These are phyloP conservation scores for Atractiella rhizophila DNA, from an alignment of 768 basidiomycete species.

Conservation along the genomic window DNA sequence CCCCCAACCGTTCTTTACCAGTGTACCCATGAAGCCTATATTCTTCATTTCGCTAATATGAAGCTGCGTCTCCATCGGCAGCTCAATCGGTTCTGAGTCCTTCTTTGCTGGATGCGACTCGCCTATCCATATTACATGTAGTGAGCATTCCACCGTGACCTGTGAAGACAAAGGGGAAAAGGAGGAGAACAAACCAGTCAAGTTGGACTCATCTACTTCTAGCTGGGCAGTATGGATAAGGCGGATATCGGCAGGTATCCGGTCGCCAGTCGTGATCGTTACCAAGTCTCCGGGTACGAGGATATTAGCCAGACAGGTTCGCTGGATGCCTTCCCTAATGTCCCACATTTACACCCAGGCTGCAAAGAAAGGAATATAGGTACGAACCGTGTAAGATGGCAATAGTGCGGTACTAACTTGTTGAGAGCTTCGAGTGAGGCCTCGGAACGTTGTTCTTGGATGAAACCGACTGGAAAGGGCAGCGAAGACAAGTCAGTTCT, in stretches of 20 bases:
- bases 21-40: slow-evolving; percentile 84
- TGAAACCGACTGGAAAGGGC: slow-evolving; percentile 45
- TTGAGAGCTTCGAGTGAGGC: slow-evolving; percentile 82
- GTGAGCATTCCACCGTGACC: no score
- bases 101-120: slow-evolving; percentile 12
- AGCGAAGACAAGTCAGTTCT: neutral
- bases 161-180: no score
- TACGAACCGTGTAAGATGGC: slow-evolving; percentile 48
- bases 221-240: slow-evolving; percentile 56
- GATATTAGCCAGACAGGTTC: slow-evolving; percentile 77
- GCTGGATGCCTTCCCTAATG: slow-evolving; percentile 33
- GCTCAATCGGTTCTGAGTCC: neutral
- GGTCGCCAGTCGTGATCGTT: slow-evolving; percentile 68
- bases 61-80: slow-evolving; percentile 2
- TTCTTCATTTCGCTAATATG: slow-evolving; percentile 61
- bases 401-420: slow-evolving; percentile 90
- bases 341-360: neutral
- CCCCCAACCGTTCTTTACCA: slow-evolving; percentile 71
- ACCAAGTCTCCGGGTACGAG: slow-evolving; percentile 89
- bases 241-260: slow-evolving; percentile 78
- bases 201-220: slow-evolving; percentile 81
- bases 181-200: no score
- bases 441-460: slow-evolving; percentile 84
- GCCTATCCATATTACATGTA: slow-evolving; percentile 29
- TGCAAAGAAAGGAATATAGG: no score